Base-by-base conservation (phyloP, 306 rosid species). In the Gleditsia sinensis region DNA sequence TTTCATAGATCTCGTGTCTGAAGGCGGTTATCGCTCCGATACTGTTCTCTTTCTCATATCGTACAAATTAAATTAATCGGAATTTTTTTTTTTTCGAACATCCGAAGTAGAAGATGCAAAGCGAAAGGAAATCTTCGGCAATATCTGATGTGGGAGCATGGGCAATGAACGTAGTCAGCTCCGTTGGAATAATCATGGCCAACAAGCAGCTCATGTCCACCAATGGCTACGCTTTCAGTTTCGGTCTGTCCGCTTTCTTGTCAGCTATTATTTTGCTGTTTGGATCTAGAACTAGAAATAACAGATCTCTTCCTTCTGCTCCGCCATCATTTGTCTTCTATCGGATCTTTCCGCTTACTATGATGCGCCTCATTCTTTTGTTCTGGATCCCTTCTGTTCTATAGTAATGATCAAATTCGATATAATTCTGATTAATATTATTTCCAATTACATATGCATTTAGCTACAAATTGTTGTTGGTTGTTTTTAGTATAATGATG, bases 171-270 rank as follows among this genome's bases (percentile, higher is more conserved):
- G 84, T 93, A 24, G 75, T 93, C 48, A 93, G 97, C 78, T 93
- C 97, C 55, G 98, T 93, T 37, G 96, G 97, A 21, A 89, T 93
- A 54, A 93, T 93, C 60, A 93, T 93, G 91, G 97, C 92, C 64
- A 93, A 93, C 81, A 93, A 93, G 78, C 90, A 89, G 83, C 98
- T 90, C 79, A 93, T 93, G 98, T 90, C 97, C 49, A 33, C 54
- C 71, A 72, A 67, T 71, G 98, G 98, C 16, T 93, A 88, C 30
- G 95, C 85, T 58, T 93, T 93, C 84, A 23, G 71, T 62, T 93
- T 93, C 58, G 96, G 96, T 93, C 37, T 71, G 84, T 28, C 16
- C 43, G 23, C 42, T 59, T 65, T 58, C 69, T 32, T 25, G 48
- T 68, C 42, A 6, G 13, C 50, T 58, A 7, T 20, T 14, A 45